These are phyloP conservation scores for Potentilla sterilis DNA, from an alignment of 306 rosid species.

Conservation along the genomic window DNA sequence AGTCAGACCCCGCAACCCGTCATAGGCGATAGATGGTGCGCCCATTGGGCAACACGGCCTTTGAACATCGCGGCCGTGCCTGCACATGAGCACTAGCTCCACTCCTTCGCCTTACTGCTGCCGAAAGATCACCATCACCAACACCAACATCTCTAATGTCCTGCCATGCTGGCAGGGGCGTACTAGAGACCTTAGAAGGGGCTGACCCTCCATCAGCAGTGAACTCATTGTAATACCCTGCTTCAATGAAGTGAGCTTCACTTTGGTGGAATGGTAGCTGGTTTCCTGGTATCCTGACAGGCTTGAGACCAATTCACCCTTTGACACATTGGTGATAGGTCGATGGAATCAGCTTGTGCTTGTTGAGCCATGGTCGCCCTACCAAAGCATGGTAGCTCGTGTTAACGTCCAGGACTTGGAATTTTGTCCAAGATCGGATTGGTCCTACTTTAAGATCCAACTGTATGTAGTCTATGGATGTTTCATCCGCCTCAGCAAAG, in stretches of 20 bases:
- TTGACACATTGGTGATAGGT: not conserved
- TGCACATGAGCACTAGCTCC: not conserved
- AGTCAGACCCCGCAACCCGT: not conserved
- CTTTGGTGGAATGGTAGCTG: not conserved
- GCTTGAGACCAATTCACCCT: not conserved
- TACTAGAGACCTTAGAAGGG: too few species aligned
- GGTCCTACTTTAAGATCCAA: not conserved
- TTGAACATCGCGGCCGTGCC: rapidly evolving
- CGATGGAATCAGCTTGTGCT: not conserved
- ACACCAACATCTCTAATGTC: too few species aligned
- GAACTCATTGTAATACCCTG: not conserved
- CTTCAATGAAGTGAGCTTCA: not conserved
- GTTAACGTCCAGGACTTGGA: not conserved
- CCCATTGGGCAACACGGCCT: not conserved
- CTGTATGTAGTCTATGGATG: not conserved
- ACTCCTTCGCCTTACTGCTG: not conserved
- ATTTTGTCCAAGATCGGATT: not conserved
- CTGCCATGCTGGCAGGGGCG: too few species aligned
- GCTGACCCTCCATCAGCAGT: not conserved
- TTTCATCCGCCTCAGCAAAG: not conserved
- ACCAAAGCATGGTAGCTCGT: not conserved
- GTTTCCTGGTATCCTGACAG: not conserved
- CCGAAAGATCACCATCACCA: not conserved
- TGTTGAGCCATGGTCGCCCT: not conserved
- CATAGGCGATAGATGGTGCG: not conserved